phyloP scores from a whole-genome alignment of 164 flowering plant genomes.

The Cinnamomum chago region DNA sequence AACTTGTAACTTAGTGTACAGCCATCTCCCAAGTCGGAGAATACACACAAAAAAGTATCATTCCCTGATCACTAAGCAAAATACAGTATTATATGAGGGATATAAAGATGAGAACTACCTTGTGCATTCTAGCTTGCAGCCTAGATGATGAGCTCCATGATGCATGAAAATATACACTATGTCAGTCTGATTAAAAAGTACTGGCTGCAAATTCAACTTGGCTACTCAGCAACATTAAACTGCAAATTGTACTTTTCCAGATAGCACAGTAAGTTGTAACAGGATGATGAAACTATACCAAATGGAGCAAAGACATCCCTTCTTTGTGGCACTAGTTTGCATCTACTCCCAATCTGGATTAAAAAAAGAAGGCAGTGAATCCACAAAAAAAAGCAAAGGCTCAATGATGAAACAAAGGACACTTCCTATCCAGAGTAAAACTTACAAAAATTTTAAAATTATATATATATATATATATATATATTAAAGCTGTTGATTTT shows the following conservation, averaged over 20 bases:
- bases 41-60: too few species aligned
- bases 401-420: background rate
- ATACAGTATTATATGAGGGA: too few species aligned
- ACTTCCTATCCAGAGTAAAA: too few species aligned
- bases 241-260: background rate
- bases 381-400: background rate
- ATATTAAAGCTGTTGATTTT: too few species aligned
- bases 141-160: slow-evolving; percentile 52
- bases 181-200: slow-evolving; percentile 78
- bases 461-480: too few species aligned
- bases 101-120: slow-evolving; percentile 33
- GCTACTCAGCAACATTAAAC: background rate
- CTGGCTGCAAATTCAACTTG: slow-evolving; percentile 48
- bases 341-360: slow-evolving; percentile 67
- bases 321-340: slow-evolving; percentile 60
- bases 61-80: too few species aligned
- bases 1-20: too few species aligned
- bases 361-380: slow-evolving; percentile 4
- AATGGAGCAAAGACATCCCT: slow-evolving; percentile 75
- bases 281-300: slow-evolving; percentile 39
- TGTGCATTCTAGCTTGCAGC: slow-evolving; percentile 62
- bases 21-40: too few species aligned
- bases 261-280: background rate
- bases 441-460: too few species aligned
- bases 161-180: slow-evolving; percentile 80